Conservation (phyloP, 2,329 filamentous ascomycete genomes). For the Colletotrichum caudatum region DNA sequence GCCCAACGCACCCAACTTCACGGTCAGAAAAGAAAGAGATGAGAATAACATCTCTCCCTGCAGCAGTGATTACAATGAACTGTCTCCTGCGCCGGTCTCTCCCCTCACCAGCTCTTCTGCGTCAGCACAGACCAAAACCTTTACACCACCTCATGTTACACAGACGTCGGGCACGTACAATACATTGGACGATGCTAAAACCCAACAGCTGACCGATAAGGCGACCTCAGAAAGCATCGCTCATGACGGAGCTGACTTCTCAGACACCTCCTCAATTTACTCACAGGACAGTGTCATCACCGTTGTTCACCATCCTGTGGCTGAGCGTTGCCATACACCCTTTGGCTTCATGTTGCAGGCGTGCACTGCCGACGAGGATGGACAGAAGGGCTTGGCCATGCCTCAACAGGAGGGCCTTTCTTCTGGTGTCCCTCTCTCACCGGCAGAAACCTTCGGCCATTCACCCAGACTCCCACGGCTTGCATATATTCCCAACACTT, state of each 20-base stretch:
- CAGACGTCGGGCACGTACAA: neutral
- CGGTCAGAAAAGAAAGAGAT: neutral
- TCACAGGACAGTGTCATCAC: slow-evolving; percentile 43
- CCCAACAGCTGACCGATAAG: slow-evolving; percentile 8
- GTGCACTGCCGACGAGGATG: slow-evolving; percentile 5
- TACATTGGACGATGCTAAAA: slow-evolving; percentile 37
- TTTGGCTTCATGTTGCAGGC: slow-evolving; percentile 27
- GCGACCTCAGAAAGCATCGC: slow-evolving; percentile 21
- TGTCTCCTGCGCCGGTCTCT: slow-evolving; percentile 6
- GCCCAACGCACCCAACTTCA: neutral
- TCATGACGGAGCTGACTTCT: slow-evolving; percentile 25
- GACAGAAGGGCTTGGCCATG: slow-evolving; percentile 10
- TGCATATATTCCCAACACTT: slow-evolving; percentile 17
- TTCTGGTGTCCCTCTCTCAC: neutral
- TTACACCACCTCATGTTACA: slow-evolving; percentile 17
- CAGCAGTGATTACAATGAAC: neutral
- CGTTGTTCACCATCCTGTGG: slow-evolving; percentile 31
- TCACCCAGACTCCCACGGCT: slow-evolving; percentile 13
- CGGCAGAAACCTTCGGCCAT: slow-evolving; percentile 1
- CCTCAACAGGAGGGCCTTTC: slow-evolving; percentile 20
- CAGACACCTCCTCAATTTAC: slow-evolving; percentile 44
- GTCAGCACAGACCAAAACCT: slow-evolving; percentile 26
- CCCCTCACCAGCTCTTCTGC: slow-evolving; percentile 23
- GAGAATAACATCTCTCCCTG: slow-evolving; percentile 12
- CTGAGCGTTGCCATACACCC: neutral